Evolutionary conservation across 495 filamentous ascomycete species (phyloP).

Genomic region (Rhypophila decipiens): DNA sequence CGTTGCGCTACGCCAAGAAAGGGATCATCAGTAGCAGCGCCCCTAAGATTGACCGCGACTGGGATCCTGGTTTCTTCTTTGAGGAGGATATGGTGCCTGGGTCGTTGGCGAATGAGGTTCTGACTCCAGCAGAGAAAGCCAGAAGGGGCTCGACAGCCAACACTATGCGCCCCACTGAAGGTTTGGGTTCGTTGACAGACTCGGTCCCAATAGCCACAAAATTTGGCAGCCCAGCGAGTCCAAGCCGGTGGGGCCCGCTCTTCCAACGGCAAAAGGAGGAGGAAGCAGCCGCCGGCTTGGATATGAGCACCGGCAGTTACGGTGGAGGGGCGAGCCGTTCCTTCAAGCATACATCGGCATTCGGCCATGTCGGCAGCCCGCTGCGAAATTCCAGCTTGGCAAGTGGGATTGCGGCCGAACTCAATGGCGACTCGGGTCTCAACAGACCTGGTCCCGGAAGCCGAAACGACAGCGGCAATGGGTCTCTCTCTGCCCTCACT

Average conservation of each 20-base stretch:
- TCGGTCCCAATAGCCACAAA: slow-evolving; percentile 50
- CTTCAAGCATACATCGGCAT: slow-evolving; percentile 45
- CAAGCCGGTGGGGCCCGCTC: slow-evolving; percentile 78
- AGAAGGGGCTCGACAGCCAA: slow-evolving; percentile 60
- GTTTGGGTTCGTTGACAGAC: slow-evolving; percentile 40
- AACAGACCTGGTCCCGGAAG: slow-evolving; percentile 21
- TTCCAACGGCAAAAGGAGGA: slow-evolving; percentile 74
- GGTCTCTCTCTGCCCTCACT: slow-evolving; percentile 61
- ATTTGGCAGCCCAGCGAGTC: slow-evolving; percentile 80
- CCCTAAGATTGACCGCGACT: slow-evolving; percentile 62
- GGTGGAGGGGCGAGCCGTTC: slow-evolving; percentile 15
- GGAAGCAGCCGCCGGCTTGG: slow-evolving; percentile 48
- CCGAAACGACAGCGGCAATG: slow-evolving; percentile 34
- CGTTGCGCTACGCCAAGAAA: slow-evolving; percentile 53
- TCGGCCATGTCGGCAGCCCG: slow-evolving; percentile 89
- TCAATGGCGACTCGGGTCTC: slow-evolving; percentile 28
- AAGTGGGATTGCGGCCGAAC: slow-evolving; percentile 61
- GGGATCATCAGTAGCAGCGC: slow-evolving; percentile 77
- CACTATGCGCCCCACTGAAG: slow-evolving; percentile 46
- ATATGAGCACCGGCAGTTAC: slow-evolving; percentile 4
- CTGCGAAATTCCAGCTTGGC: slow-evolving; percentile 73
- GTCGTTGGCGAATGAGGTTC: slow-evolving; percentile 72
- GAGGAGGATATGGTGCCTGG: slow-evolving; percentile 91
- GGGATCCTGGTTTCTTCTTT: slow-evolving; percentile 81
- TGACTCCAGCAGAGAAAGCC: slow-evolving; percentile 85